phyloP scores from a whole-genome alignment of 169 alveolate species.

The Cardiosporidium cionae region DNA sequence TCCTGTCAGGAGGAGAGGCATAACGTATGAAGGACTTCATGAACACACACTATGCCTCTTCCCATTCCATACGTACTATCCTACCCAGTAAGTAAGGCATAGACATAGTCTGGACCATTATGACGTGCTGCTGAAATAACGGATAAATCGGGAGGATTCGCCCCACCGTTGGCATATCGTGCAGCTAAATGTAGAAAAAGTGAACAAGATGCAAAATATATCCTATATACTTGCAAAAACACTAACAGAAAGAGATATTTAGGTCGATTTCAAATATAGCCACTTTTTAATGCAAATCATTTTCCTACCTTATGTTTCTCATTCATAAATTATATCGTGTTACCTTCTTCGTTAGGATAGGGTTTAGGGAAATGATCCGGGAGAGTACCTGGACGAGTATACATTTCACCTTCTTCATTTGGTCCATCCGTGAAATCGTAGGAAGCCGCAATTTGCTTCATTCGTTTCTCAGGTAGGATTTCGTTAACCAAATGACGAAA shows the following conservation, averaged over 20 bases:
- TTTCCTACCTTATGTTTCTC: too few relatives aligned
- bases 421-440: constrained; percentile 78
- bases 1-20: too few relatives aligned
- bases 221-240: too few relatives aligned
- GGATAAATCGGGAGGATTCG: constrained; percentile 90
- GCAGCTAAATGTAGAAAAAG: too few relatives aligned
- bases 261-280: too few relatives aligned
- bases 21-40: too few relatives aligned
- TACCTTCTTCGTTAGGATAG: constrained; percentile 66
- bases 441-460: constrained; percentile 73
- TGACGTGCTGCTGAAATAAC: constrained; percentile 81
- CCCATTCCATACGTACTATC: too few relatives aligned
- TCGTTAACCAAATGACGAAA: constrained; percentile 72
- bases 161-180: constrained; percentile 90
- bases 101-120: constrained; percentile 85
- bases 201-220: too few relatives aligned
- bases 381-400: constrained; percentile 64
- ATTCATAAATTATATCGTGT: too few relatives aligned
- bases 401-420: constrained; percentile 73
- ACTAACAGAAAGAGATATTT: too few relatives aligned
- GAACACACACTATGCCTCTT: too few relatives aligned
- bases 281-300: too few relatives aligned
- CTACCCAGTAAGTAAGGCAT: constrained; percentile 87
- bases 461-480: constrained; percentile 69
- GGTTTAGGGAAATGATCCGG: constrained; percentile 76